phyloP scores from a whole-genome alignment of 768 basidiomycete genomes.

The Russula sp. region DNA sequence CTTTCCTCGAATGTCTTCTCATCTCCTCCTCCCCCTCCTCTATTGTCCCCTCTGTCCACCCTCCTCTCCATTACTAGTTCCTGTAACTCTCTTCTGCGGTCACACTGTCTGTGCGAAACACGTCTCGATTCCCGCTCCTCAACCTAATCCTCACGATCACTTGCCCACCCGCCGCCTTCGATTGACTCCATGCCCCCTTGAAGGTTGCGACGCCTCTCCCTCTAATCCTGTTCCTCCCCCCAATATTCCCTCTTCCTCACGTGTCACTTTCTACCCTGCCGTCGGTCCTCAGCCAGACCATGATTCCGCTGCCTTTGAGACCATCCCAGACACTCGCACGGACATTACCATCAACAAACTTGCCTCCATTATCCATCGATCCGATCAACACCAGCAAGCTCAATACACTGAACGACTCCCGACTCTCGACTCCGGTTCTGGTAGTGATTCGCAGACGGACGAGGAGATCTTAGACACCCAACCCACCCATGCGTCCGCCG shows the following conservation, averaged over 20 bases:
- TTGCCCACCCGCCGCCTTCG: neutral
- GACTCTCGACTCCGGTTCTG: conserved; percentile 27
- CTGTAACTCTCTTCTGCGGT: conserved; percentile 69
- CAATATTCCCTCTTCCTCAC: conserved; percentile 39
- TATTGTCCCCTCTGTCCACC: conserved; percentile 50
- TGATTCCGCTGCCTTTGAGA: conserved; percentile 17
- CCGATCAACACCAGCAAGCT: conserved; percentile 15
- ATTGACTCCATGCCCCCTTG: conserved; percentile 32
- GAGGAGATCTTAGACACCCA: conserved; percentile 28
- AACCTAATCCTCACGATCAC: conserved; percentile 24
- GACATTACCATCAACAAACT: conserved; percentile 60
- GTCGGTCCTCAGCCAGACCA: conserved; percentile 25
- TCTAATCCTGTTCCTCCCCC: conserved; percentile 27
- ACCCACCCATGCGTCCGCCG: conserved; percentile 26
- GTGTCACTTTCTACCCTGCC: conserved; percentile 33
- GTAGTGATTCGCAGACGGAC: conserved; percentile 26
- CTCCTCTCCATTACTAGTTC: conserved; percentile 35
- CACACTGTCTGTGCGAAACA: conserved; percentile 65
- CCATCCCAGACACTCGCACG: conserved; percentile 25
- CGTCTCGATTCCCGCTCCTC: conserved; percentile 21
- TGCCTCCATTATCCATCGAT: conserved; percentile 37
- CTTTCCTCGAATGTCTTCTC: conserved; percentile 13
- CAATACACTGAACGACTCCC: conserved; percentile 9
- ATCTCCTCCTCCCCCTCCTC: conserved; percentile 38
- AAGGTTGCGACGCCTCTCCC: conserved; percentile 30